Conservation (phyloP, 345 rosid genomes). For the Cochlearia excelsa region DNA sequence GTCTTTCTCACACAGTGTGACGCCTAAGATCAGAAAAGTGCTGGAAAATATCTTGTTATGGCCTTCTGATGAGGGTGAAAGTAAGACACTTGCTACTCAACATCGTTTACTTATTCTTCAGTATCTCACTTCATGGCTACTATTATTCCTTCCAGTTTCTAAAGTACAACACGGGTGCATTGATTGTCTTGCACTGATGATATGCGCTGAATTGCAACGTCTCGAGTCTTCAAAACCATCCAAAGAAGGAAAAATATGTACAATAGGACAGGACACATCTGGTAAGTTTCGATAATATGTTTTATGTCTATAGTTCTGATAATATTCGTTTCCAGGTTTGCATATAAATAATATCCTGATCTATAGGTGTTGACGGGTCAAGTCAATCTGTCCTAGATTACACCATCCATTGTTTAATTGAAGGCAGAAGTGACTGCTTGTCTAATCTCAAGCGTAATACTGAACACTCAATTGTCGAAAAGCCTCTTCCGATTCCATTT, state of each 20-base stretch:
- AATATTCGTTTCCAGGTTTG: slow-evolving; percentile 2
- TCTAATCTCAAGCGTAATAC: slow-evolving; percentile 27
- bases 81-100: slow-evolving; percentile 36
- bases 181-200: slow-evolving; percentile 78
- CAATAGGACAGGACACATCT: slow-evolving; percentile 30
- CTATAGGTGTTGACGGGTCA: slow-evolving; percentile 43
- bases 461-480: slow-evolving; percentile 32
- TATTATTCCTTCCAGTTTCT: slow-evolving; percentile 49
- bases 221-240: slow-evolving; percentile 39
- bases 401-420: slow-evolving; percentile 49
- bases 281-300: slow-evolving; percentile 31
- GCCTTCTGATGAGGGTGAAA: slow-evolving; percentile 82
- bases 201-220: slow-evolving; percentile 70
- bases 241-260: slow-evolving; percentile 9
- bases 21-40: slow-evolving; percentile 48
- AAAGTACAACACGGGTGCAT: slow-evolving; percentile 96
- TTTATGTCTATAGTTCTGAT: slow-evolving; percentile 21
- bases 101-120: slow-evolving; percentile 7
- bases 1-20: slow-evolving; percentile 46
- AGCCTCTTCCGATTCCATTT: slow-evolving; percentile 41
- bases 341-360: slow-evolving; percentile 18
- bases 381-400: slow-evolving; percentile 41
- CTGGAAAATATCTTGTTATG: slow-evolving; percentile 59
- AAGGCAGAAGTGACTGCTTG: slow-evolving; percentile 37
- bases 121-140: slow-evolving; percentile 12